Conservation (phyloP, 192 early-diverging fungal genomes). For the Cetraspora pellucida region DNA sequence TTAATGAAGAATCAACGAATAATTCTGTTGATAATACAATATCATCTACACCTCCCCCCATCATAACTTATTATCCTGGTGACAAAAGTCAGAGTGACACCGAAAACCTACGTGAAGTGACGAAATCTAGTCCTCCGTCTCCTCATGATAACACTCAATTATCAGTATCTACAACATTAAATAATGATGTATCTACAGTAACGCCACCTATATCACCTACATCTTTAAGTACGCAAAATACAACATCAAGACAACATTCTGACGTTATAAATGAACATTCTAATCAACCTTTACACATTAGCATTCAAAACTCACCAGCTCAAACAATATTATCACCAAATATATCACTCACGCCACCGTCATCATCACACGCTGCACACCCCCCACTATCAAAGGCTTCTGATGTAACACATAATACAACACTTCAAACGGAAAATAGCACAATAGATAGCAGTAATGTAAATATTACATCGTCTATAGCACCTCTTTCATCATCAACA, state of each 20-base stretch:
- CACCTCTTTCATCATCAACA: too few species aligned
- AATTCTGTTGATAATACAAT: too few species aligned
- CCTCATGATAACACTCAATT: not conserved
- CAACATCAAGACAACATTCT: too few species aligned
- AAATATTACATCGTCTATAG: not conserved
- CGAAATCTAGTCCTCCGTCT: not conserved
- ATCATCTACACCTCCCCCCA: not conserved
- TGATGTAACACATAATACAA: not conserved
- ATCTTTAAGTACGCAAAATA: too few species aligned
- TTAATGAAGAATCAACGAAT: too few species aligned
- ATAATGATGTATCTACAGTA: too few species aligned
- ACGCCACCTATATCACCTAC: too few species aligned
- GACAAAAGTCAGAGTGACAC: not conserved
- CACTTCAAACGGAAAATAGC: not conserved
- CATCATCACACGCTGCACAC: not conserved
- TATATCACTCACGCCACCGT: not conserved
- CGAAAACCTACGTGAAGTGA: not conserved
- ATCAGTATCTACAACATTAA: too few species aligned
- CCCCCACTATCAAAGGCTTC: not conserved
- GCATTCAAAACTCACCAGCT: not conserved
- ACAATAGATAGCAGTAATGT: not conserved
- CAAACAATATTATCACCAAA: not conserved
- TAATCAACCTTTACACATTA: not conserved
- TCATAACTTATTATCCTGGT: slow-evolving; percentile 1
- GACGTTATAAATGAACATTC: too few species aligned